These are phyloP conservation scores for Heliamphora pulchella DNA, from an alignment of 179 eudicot species.

Conservation along the genomic window DNA sequence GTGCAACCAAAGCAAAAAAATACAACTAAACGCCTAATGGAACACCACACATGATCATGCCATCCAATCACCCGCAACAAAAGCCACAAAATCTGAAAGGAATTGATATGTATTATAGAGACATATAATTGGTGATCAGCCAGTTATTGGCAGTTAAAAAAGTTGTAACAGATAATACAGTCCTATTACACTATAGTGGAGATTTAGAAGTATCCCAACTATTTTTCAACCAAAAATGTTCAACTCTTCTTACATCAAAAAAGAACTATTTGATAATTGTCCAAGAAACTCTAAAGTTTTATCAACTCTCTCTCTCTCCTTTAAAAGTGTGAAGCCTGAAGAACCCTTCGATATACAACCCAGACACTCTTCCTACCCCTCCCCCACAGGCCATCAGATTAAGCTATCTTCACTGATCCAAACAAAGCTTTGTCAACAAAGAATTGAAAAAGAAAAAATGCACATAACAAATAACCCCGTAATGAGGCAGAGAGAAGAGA, in stretches of 20 bases:
- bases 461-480: too few species aligned
- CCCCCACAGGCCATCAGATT: not conserved
- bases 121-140: not conserved
- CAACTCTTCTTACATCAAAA: too few species aligned
- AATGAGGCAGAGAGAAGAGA: not conserved
- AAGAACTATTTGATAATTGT: not conserved
- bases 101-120: not conserved
- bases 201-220: too few species aligned
- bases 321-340: not conserved
- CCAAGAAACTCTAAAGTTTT: not conserved
- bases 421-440: not conserved
- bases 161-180: not conserved
- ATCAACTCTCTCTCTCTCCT: not conserved
- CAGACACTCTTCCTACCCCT: not conserved
- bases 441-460: not conserved
- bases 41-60: not conserved
- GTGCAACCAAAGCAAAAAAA: not conserved
- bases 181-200: not conserved
- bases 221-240: too few species aligned
- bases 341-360: not conserved
- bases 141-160: not conserved
- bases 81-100: not conserved
- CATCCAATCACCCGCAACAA: not conserved
- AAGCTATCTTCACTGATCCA: not conserved
- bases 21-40: not conserved